A percentile compares a stretch with the other conserved stretches of the same genome.
phyloP scores from a whole-genome alignment of 225 moss, liverwort and hornwort species.

The Lunularia cruciata region DNA sequence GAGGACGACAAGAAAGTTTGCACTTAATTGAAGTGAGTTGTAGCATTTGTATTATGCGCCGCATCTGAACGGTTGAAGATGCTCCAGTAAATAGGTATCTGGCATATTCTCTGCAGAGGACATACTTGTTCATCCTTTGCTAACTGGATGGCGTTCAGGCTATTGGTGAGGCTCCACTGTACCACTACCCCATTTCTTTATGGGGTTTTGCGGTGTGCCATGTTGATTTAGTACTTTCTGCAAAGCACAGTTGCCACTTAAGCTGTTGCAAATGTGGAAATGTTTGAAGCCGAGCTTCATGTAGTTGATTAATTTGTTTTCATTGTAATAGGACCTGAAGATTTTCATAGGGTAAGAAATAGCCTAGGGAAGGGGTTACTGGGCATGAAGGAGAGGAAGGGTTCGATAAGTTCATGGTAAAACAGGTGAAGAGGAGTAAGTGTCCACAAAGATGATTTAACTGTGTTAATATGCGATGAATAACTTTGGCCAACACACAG shows the following conservation, averaged over 20 bases:
- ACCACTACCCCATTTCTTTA: constrained; percentile 29
- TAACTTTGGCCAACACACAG: constrained; percentile 39
- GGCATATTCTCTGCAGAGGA: constrained; percentile 27
- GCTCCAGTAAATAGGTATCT: constrained; percentile 46
- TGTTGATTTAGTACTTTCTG: constrained; percentile 27
- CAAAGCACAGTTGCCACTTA: constrained; percentile 28
- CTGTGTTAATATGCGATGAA: constrained; percentile 44
- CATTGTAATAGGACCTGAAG: constrained; percentile 29
- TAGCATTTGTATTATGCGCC: constrained; percentile 43
- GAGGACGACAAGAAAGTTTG: constrained; percentile 34
- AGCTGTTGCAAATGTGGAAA: constrained; percentile 35
- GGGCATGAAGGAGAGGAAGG: constrained; percentile 21
- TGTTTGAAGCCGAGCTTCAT: constrained; percentile 39
- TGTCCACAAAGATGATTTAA: constrained; percentile 35
- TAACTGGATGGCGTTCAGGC: constrained; percentile 36
- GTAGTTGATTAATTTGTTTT: constrained; percentile 44
- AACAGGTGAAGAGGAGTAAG: constrained; percentile 27
- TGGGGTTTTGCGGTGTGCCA: constrained; percentile 26
- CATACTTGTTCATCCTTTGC: constrained; percentile 24
- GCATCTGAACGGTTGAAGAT: constrained; percentile 38
- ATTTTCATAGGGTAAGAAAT: constrained; percentile 36
- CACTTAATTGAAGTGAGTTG: constrained; percentile 42
- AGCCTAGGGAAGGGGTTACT: constrained; percentile 20
- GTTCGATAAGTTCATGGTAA: constrained; percentile 15
- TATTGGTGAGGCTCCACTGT: constrained; percentile 22